These are phyloP conservation scores for Neoboletus brunneissimus DNA, from an alignment of 768 basidiomycete genomes.

Conservation along the genomic window DNA sequence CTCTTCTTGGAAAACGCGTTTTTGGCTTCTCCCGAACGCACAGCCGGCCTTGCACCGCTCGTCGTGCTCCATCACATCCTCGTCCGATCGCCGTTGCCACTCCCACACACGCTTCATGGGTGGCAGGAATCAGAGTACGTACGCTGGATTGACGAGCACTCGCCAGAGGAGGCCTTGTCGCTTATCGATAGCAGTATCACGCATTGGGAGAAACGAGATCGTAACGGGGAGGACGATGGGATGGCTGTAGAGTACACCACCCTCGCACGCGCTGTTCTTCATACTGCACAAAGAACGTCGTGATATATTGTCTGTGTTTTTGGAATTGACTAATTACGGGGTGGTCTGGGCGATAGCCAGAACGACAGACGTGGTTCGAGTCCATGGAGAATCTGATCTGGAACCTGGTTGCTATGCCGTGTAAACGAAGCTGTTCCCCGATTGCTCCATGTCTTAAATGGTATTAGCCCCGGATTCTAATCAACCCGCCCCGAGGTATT, in stretches of 20 bases:
- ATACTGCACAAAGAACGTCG: constrained; percentile 31
- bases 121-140: constrained; percentile 98
- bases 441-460: not conserved
- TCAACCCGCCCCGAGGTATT: not conserved
- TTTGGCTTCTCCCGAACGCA: constrained; percentile 63
- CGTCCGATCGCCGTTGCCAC: constrained; percentile 79
- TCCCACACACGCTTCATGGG: constrained; percentile 86
- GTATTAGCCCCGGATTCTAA: not conserved
- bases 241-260: constrained; percentile 59
- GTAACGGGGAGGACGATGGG: constrained; percentile 45
- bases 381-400: not conserved
- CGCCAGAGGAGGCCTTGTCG: constrained; percentile 72
- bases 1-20: constrained; percentile 82
- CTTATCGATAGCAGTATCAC: constrained; percentile 76
- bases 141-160: constrained; percentile 92
- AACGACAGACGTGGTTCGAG: not conserved
- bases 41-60: constrained; percentile 77
- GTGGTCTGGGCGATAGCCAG: not conserved
- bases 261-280: constrained; percentile 66
- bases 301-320: constrained; percentile 5
- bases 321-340: not conserved
- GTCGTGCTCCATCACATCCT: constrained; percentile 91
- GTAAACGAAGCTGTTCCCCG: not conserved
- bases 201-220: constrained; percentile 76
- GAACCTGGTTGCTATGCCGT: not conserved